These are phyloP conservation scores for Phytophthora boehmeriae DNA, from an alignment of 352 stramenopile species.

Conservation along the genomic window DNA sequence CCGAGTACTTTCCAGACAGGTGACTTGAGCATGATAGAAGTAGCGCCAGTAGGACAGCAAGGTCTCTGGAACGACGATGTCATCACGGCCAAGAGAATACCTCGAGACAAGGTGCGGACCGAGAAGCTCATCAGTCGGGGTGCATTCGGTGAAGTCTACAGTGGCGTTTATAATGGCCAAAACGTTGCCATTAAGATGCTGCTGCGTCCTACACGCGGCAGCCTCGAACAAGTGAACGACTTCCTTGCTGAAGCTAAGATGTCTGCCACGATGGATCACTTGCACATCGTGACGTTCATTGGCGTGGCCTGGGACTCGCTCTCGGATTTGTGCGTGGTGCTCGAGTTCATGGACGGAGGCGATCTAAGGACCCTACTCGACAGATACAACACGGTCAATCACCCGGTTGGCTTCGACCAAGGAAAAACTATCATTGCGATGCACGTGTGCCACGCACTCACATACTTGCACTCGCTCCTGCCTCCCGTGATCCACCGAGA, in stretches of 20 bases:
- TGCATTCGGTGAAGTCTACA: constrained; percentile 51
- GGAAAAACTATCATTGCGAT: constrained; percentile 41
- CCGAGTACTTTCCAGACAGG: constrained; percentile 5
- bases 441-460: constrained; percentile 32
- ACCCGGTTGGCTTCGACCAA: constrained; percentile 22
- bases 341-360: constrained; percentile 53
- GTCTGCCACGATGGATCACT: constrained; percentile 49
- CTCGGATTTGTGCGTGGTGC: constrained; percentile 49
- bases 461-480: constrained; percentile 27
- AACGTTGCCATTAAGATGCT: constrained; percentile 54
- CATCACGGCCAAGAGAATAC: constrained; percentile 33
- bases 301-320: constrained; percentile 58
- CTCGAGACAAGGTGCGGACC: constrained; percentile 29
- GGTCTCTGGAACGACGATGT: constrained; percentile 39
- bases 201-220: constrained; percentile 22
- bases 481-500: constrained; percentile 41
- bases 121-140: constrained; percentile 34
- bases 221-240: constrained; percentile 35
- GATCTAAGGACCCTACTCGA: constrained; percentile 43
- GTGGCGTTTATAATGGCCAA: constrained; percentile 32
- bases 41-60: constrained; percentile 3
- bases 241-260: constrained; percentile 69
- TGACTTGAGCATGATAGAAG: background rate
- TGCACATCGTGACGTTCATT: constrained; percentile 57
- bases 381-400: constrained; percentile 3